These are phyloP conservation scores for Rhodotorula sp. DNA, from an alignment of 1,284 basidiomycete genomes.

Conservation along the genomic window DNA sequence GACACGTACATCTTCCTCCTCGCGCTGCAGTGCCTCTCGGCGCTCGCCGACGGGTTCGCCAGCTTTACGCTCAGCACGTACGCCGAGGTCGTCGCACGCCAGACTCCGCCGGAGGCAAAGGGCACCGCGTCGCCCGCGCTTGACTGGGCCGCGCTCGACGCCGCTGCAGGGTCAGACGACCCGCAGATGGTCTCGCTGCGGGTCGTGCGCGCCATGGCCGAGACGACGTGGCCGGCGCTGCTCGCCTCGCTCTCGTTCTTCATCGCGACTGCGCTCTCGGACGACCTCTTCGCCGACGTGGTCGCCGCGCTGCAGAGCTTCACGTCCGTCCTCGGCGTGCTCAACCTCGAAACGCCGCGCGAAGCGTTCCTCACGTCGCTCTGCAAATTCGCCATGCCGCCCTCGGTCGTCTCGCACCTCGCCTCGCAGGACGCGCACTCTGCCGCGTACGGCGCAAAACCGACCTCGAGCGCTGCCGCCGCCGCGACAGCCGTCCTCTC, in stretches of 20 bases:
- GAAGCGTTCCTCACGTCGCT: conserved; percentile 88
- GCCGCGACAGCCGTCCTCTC: conserved; percentile 48
- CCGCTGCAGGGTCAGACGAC: conserved; percentile 49
- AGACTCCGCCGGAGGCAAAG: neutral
- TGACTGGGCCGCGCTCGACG: conserved; percentile 61
- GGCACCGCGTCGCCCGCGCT: conserved; percentile 69
- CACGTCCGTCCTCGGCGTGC: conserved; percentile 84
- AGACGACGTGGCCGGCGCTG: conserved; percentile 82
- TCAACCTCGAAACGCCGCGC: conserved; percentile 79
- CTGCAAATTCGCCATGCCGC: conserved; percentile 82
- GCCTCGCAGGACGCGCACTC: conserved; percentile 57
- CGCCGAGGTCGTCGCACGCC: conserved; percentile 56
- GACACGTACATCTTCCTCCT: conserved; percentile 91
- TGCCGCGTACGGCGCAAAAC: neutral
- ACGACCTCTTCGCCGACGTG: conserved; percentile 81
- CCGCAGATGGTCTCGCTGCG: conserved; percentile 56
- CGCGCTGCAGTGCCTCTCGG: conserved; percentile 81
- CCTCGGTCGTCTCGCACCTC: conserved; percentile 78
- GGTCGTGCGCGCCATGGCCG: conserved; percentile 73
- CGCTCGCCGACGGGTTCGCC: conserved; percentile 84
- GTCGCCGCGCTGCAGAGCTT: conserved; percentile 78
- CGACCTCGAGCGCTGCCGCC: conserved; percentile 8
- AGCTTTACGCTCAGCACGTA: conserved; percentile 70
- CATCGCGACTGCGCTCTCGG: conserved; percentile 82
- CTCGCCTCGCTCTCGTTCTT: conserved; percentile 85